These are phyloP conservation scores for Theileria parva DNA, from an alignment of 169 alveolate species.

Conservation along the genomic window DNA sequence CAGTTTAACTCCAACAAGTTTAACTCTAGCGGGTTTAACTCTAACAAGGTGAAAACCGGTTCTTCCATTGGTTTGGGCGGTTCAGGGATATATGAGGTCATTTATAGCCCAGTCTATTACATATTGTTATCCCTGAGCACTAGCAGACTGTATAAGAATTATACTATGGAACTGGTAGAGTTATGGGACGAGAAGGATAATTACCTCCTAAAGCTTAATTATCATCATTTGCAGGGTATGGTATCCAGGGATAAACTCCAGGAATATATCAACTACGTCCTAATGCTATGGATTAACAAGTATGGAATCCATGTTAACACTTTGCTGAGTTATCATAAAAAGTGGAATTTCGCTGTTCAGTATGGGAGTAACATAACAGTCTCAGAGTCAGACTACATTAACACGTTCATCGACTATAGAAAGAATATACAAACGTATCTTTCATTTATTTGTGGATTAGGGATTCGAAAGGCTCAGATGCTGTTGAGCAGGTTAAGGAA, in stretches of 20 bases:
- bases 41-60: neutral
- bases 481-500: slow-evolving; percentile 36
- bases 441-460: slow-evolving; percentile 74
- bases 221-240: slow-evolving; percentile 75
- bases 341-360: neutral
- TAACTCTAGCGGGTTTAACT: neutral
- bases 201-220: slow-evolving; percentile 66
- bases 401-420: neutral
- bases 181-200: slow-evolving; percentile 71
- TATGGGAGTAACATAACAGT: neutral
- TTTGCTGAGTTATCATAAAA: neutral
- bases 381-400: neutral
- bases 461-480: slow-evolving; percentile 67
- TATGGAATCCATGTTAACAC: neutral
- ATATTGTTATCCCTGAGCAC: slow-evolving; percentile 4
- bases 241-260: slow-evolving; percentile 62
- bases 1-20: neutral
- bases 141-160: slow-evolving; percentile 69
- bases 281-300: neutral
- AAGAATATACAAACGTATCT: slow-evolving; percentile 10
- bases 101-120: neutral
- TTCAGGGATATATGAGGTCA: neutral
- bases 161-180: slow-evolving; percentile 65
- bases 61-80: neutral
- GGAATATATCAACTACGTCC: slow-evolving; percentile 1